These are phyloP conservation scores for Aphanoascus verrucosus DNA, from an alignment of 2,329 filamentous ascomycete species.

Conservation along the genomic window DNA sequence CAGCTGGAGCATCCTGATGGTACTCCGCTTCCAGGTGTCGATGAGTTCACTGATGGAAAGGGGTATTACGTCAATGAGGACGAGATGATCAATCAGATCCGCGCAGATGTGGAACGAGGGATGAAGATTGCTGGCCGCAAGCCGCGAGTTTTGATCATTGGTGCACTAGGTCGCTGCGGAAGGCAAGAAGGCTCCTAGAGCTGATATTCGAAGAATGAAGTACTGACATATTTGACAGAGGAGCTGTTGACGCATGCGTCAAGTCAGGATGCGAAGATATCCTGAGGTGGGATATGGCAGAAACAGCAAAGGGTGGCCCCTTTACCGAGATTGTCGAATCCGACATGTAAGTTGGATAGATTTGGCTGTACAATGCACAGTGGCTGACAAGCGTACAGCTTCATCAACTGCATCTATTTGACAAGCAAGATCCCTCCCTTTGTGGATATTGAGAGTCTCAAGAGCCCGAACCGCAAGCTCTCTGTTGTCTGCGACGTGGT, in stretches of 20 bases:
- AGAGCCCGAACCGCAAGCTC: constrained; percentile 58
- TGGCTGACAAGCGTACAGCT: constrained; percentile 46
- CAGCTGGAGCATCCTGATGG: constrained; percentile 61
- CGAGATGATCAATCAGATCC: constrained; percentile 62
- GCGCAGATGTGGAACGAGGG: constrained; percentile 57
- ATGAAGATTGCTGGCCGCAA: constrained; percentile 55
- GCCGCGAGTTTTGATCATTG: constrained; percentile 73
- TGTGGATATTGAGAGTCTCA: constrained; percentile 59
- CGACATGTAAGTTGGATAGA: constrained; percentile 32
- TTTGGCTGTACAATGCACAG: not conserved
- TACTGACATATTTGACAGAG: constrained; percentile 44
- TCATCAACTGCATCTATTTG: constrained; percentile 86
- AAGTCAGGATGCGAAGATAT: constrained; percentile 61
- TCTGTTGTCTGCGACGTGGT: constrained; percentile 68
- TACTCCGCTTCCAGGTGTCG: constrained; percentile 53
- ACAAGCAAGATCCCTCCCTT: constrained; percentile 69
- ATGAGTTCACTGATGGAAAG: constrained; percentile 41
- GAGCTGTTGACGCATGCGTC: constrained; percentile 69
- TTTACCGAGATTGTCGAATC: constrained; percentile 66
- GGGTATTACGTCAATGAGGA: constrained; percentile 53
- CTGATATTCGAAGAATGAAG: not conserved
- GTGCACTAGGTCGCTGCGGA: constrained; percentile 43
- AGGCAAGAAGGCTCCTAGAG: constrained; percentile 8
- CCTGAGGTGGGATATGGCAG: constrained; percentile 63
- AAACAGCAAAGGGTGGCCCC: constrained; percentile 66